phyloP scores from a whole-genome alignment of 768 basidiomycete genomes.

The Trametes gibbosa region DNA sequence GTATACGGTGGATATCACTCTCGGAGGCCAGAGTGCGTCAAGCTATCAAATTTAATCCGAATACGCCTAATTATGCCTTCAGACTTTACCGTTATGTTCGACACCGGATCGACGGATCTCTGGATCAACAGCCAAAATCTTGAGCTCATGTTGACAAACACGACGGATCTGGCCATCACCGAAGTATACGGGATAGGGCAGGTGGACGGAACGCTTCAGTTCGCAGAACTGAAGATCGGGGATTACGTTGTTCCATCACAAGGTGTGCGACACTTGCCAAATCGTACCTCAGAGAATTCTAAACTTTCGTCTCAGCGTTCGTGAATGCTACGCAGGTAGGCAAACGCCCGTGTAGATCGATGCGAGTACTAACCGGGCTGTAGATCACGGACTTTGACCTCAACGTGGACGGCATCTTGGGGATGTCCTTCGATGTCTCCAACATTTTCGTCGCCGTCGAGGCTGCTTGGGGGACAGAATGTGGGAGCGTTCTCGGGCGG shows the following conservation, averaged over 20 bases:
- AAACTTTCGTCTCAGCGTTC: too few relatives aligned
- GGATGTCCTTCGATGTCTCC: too few relatives aligned
- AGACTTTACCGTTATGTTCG: conserved; percentile 32
- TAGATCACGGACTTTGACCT: too few relatives aligned
- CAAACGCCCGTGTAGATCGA: too few relatives aligned
- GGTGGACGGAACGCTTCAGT: conserved; percentile 36
- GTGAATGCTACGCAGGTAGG: too few relatives aligned
- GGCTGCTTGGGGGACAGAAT: conserved; percentile 10
- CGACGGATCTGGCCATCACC: conserved; percentile 31
- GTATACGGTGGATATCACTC: not conserved
- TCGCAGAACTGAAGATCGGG: conserved; percentile 38
- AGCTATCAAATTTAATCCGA: too few relatives aligned
- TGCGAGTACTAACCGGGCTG: too few relatives aligned
- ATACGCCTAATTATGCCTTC: not conserved
- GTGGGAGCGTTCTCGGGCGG: conserved; percentile 9
- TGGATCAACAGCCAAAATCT: conserved; percentile 25
- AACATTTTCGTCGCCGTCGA: conserved; percentile 44
- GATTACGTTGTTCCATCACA: not conserved
- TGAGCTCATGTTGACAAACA: conserved; percentile 26
- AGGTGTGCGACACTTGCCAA: too few relatives aligned
- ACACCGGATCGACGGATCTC: conserved; percentile 36
- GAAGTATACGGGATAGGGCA: conserved; percentile 39
- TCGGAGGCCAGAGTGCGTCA: conserved; percentile 8
- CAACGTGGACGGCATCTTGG: too few relatives aligned
- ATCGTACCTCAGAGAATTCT: too few relatives aligned